phyloP scores from a whole-genome alignment of 345 rosid species.

The Ceriops zippeliana region DNA sequence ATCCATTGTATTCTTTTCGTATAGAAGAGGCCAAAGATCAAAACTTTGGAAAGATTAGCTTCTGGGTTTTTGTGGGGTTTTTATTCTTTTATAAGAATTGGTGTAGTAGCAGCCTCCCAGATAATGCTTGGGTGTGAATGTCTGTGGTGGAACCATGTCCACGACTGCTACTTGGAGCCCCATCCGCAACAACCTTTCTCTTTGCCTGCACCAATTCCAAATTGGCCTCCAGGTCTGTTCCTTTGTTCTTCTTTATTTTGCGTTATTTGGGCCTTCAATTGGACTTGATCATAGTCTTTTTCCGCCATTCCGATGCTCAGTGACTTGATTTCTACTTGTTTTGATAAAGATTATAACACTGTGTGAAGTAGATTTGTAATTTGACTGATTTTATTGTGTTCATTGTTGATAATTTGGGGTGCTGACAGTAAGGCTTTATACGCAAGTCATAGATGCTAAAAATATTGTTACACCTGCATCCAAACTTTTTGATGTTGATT shows the following conservation, averaged over 20 bases:
- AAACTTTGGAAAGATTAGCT: constrained; percentile 20
- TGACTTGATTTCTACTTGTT: background rate
- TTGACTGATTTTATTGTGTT: too few species aligned
- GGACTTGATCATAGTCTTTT: background rate
- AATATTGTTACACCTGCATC: too few species aligned
- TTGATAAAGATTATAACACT: too few species aligned
- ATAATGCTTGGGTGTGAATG: constrained; percentile 70
- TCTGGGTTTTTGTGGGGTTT: constrained; percentile 27
- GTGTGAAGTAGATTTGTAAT: too few species aligned
- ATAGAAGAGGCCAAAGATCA: constrained; percentile 19
- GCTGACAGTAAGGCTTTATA: too few species aligned
- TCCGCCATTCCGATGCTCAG: background rate
- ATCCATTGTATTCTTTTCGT: background rate
- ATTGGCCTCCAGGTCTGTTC: constrained; percentile 68
- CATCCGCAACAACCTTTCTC: constrained; percentile 49
- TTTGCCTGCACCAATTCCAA: constrained; percentile 63
- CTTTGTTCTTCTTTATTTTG: background rate
- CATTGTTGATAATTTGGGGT: too few species aligned
- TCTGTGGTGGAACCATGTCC: constrained; percentile 42
- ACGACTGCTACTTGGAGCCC: constrained; percentile 23
- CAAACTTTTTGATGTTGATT: too few species aligned
- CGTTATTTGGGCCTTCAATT: background rate
- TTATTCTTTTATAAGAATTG: constrained; percentile 10
- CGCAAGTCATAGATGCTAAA: too few species aligned
- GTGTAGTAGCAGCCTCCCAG: background rate